Base-by-base conservation (phyloP, 78 protist species). In the Polysphondylium violaceum region DNA sequence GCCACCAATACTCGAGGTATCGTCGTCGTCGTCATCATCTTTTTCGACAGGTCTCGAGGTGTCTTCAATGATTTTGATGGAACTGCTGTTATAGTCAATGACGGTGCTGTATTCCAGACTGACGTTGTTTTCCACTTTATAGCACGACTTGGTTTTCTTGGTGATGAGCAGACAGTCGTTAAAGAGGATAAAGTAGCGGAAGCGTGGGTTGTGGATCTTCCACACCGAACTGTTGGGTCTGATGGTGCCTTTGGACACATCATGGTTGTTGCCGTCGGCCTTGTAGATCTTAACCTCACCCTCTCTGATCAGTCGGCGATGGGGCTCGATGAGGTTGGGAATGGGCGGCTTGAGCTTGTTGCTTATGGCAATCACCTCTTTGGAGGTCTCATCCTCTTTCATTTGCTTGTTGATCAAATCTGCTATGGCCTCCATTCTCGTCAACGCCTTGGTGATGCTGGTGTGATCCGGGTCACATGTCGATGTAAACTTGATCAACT, bases 321-420 rank as follows among this genome's bases (percentile, higher is more conserved):
- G 85, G 1, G 93, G 93, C 25, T 87, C 86, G 14, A 87, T 44
- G 19, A 87, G 63, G 25, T 35, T 35, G 9, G n/a, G 41, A 12
- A 79, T 56, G 21, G 69, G 74, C 6, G 93, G 79, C 44, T 38
- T 43, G 29, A 87, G 63, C 40, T 87, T 87, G 21, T 87, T 33
- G 31, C 36, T 47, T 43, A 87, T 71, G 2, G 38, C 47, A 19
- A 87, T 31, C 27, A 79, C 63, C 23, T 50, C 88, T 23, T 71
- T 65, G 0, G 60, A 27, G 55, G 25, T 31, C 8, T 79, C 88
- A 0, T 79, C 88, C 14, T 79, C 88, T 21, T 53, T 64, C 88
- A 79, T 79, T 56, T 79, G 88, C 27, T 68, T 17, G 53, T 87
- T 87, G 64, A 87, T 87, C 2, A 76, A 23, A 17, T 87, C 69